These are phyloP conservation scores for Medicago ruthenica DNA, from an alignment of 306 rosid genomes.

Conservation along the genomic window DNA sequence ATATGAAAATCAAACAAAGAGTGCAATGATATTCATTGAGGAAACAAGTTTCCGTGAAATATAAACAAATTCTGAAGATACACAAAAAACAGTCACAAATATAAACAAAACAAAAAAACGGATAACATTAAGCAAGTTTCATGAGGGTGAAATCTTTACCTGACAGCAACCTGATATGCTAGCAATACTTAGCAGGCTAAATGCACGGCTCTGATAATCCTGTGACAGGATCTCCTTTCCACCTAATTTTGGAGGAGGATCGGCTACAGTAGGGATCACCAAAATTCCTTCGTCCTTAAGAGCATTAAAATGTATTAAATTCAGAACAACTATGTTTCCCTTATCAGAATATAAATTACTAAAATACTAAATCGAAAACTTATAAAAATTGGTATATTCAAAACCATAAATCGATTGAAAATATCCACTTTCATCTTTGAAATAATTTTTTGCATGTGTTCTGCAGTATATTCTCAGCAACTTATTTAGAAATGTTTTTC, in stretches of 20 bases:
- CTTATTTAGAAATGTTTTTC: slow-evolving; percentile 9
- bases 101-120: background rate
- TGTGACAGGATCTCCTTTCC: slow-evolving; percentile 77
- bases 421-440: background rate
- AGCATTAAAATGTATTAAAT: slow-evolving; percentile 24
- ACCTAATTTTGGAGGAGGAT: slow-evolving; percentile 94
- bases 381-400: background rate
- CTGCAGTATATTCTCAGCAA: slow-evolving; percentile 6
- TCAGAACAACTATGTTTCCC: slow-evolving; percentile 7
- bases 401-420: background rate
- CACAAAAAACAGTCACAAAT: background rate
- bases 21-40: background rate
- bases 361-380: background rate
- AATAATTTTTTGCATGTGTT: background rate
- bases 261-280: slow-evolving; percentile 87
- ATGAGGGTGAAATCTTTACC: slow-evolving; percentile 53
- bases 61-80: background rate
- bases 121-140: slow-evolving; percentile 9
- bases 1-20: background rate
- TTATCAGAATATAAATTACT: background rate
- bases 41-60: background rate
- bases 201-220: slow-evolving; percentile 69
- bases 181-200: slow-evolving; percentile 81
- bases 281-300: slow-evolving; percentile 92
- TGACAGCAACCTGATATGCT: slow-evolving; percentile 98